Conservation (phyloP, 495 filamentous ascomycete genomes). For the Aspergillus egyptiacus region DNA sequence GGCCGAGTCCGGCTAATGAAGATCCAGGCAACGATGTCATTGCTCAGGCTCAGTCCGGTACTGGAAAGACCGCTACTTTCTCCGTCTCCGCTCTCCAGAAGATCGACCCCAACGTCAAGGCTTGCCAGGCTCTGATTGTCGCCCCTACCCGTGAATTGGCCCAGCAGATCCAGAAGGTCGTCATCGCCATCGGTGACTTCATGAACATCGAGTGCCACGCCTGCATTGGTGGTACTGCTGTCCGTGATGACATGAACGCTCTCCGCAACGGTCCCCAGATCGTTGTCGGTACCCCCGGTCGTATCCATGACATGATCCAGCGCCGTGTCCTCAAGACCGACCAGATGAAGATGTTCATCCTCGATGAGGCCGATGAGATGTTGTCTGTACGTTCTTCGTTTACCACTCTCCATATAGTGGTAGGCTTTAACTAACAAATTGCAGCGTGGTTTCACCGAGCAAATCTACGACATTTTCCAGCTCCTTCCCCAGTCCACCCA, state of each 20-base stretch:
- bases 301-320: constrained; percentile 99
- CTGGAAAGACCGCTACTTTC: constrained; percentile 99
- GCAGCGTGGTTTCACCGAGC: constrained; percentile 94
- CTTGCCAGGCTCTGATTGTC: constrained; percentile 92
- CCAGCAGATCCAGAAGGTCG: constrained; percentile 98
- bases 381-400: constrained; percentile 79
- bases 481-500: constrained; percentile 95
- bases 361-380: constrained; percentile 99
- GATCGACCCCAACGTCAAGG: constrained; percentile 87
- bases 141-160: constrained; percentile 96
- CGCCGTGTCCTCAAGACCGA: constrained; percentile 89
- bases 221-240: constrained; percentile 97
- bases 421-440: neutral
- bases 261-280: constrained; percentile 95
- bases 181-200: constrained; percentile 97
- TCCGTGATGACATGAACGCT: constrained; percentile 95
- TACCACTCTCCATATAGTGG: neutral
- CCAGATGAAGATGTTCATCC: constrained; percentile 98
- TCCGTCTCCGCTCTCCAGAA: constrained; percentile 98
- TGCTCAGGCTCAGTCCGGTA: constrained; percentile 98
- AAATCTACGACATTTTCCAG: constrained; percentile 99
- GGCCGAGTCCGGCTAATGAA: constrained; percentile 19
- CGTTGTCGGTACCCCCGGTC: constrained; percentile 93
- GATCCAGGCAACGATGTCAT: constrained; percentile 91
- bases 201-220: constrained; percentile 99